These are phyloP conservation scores for Dothiorella sarmentorum DNA, from an alignment of 2,329 filamentous ascomycete species.

Conservation along the genomic window DNA sequence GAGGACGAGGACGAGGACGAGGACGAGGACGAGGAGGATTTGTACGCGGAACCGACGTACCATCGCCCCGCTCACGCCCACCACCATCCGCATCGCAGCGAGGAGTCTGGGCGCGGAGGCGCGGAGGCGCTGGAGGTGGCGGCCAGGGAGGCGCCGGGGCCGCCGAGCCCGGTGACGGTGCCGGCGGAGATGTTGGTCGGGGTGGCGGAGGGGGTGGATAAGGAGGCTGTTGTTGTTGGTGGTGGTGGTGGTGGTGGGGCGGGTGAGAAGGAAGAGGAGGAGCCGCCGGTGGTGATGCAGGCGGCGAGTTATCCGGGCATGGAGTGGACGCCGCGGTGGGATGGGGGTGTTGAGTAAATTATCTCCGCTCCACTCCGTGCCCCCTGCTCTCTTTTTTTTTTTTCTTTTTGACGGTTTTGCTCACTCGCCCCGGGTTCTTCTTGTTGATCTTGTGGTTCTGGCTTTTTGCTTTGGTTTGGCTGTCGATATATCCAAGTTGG, in stretches of 20 bases:
- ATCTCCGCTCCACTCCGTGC: too few species aligned
- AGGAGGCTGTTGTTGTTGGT: too few species aligned
- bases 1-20: not conserved
- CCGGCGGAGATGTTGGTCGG: constrained; percentile 30
- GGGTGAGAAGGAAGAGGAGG: constrained; percentile 34
- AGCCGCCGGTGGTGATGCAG: constrained; percentile 56
- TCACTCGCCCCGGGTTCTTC: too few species aligned
- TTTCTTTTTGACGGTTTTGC: not conserved
- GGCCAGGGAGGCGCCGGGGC: not conserved
- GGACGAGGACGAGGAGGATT: constrained; percentile 2
- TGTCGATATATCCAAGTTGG: too few species aligned
- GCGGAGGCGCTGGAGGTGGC: constrained; percentile 8
- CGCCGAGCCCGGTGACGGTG: constrained; percentile 7
- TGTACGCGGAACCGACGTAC: constrained; percentile 23
- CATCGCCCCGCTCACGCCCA: too few species aligned
- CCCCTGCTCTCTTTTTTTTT: not conserved
- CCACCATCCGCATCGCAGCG: too few species aligned
- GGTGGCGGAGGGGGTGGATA: constrained; percentile 26
- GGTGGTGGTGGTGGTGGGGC: not conserved
- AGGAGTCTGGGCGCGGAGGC: constrained; percentile 17
- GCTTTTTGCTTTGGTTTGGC: not conserved
- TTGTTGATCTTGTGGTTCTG: not conserved
- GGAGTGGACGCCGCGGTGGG: constrained; percentile 60
- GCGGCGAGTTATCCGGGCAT: constrained; percentile 68
- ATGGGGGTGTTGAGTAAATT: constrained; percentile 23